Evolutionary conservation across 2,329 filamentous ascomycete genomes (phyloP), one percentile per base, ranked within the genome.

Genomic region (Cercospora sp.): DNA sequence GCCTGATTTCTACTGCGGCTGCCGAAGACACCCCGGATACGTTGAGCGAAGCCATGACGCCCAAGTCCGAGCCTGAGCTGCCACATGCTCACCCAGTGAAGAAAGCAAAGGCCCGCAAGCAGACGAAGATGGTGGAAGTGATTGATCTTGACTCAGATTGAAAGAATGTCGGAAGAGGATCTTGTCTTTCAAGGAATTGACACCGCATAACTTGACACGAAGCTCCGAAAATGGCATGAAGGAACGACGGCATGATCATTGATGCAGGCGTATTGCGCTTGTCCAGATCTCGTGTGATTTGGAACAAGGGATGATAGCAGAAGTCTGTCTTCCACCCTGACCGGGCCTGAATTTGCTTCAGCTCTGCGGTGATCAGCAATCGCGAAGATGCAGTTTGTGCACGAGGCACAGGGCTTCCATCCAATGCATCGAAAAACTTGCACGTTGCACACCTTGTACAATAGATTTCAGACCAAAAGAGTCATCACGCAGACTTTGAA

Each of bases 41-140:
- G 3, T 10, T 72, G 13, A 70, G 67, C 13, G 73, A 74, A 61
- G 71, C 66, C 31, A 65, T 62, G n/a, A 74, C 73, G 30, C 73
- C 73, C 3, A 55, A 45, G 10, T 64, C 64, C 6, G 68, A 62
- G 16, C 45, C 51, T 16, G 51, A 63, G 45, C n/a, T 48, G 26
- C 65, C 65, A 8, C 69, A 58, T 40, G 30, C 48, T 33, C 31
- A 33, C 6, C 40, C 60, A 20, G 40, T 45, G 65, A 57, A 33
- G 62, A 64, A 60, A 40, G 16, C 36, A 4, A 63, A 63, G 48
- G 30, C 62, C 18, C 68, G 30, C 51, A 55, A 58, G 51, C 45
- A 55, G 51, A 53, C 60, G 20, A 61, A 60, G 57, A 59, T 59
- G 57, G 51, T 42, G 30, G 53, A 62, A 18, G 36, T 62, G 33